These are phyloP conservation scores for Phyllachora maydis DNA, from an alignment of 2,329 filamentous ascomycete genomes.

Conservation along the genomic window DNA sequence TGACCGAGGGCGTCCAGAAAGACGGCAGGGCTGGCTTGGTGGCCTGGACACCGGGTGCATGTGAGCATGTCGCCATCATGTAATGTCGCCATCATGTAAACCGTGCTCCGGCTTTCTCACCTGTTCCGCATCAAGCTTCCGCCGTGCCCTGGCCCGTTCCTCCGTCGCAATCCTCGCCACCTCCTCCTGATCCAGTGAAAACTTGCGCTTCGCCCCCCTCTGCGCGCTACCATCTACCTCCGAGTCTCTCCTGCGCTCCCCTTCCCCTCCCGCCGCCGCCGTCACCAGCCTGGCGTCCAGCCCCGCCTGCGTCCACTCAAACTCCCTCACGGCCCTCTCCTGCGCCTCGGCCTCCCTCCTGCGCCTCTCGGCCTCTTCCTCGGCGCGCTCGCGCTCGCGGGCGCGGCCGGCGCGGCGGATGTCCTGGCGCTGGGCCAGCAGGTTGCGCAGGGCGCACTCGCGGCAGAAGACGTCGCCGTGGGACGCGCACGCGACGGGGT, in stretches of 20 bases:
- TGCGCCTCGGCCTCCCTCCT: conserved; percentile 48
- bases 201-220: conserved; percentile 48
- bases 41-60: too few relatives aligned
- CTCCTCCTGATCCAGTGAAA: conserved; percentile 61
- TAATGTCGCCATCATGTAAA: too few relatives aligned
- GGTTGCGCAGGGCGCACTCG: conserved; percentile 79
- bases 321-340: conserved; percentile 53
- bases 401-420: conserved; percentile 61
- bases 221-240: conserved; percentile 12
- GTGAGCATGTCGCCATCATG: too few relatives aligned
- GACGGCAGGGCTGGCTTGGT: conserved; percentile 54
- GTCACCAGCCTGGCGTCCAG: conserved; percentile 16
- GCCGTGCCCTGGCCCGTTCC: conserved; percentile 50
- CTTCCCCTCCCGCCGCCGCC: conserved; percentile 11
- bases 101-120: too few relatives aligned
- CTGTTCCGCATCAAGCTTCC: conserved; percentile 53
- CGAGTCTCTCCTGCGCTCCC: conserved; percentile 5
- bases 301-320: conserved; percentile 69
- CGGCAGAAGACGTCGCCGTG: conserved; percentile 85
- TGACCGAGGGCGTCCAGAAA: conserved; percentile 84
- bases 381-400: conserved; percentile 37
- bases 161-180: conserved; percentile 46
- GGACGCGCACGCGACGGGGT: conserved; percentile 68
- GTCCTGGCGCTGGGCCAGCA: conserved; percentile 82
- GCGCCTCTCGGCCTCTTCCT: conserved; percentile 36